A percentile compares a stretch with the other conserved stretches of the same genome.
Conservation (phyloP, 176 grass and related monocot genomes). For the Triticum timopheevii region DNA sequence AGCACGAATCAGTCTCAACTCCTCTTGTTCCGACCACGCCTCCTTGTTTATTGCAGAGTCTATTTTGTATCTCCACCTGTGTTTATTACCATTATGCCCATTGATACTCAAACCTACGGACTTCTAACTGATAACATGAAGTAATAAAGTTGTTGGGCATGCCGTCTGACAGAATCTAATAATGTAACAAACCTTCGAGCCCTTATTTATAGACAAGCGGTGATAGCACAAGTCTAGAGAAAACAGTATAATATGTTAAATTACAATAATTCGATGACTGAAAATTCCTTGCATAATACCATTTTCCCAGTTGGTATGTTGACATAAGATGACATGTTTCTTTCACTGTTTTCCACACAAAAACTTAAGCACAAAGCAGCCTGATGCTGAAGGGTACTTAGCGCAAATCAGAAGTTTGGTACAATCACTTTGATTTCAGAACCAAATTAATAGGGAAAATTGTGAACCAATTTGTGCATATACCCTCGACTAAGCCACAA, state of each 20-base stretch:
- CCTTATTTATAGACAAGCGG: background rate
- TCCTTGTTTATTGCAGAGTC: conserved; percentile 67
- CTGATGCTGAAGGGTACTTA: background rate
- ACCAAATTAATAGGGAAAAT: background rate
- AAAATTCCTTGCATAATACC: background rate
- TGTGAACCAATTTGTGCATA: background rate
- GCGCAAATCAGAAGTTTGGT: conserved; percentile 2
- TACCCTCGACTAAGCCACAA: background rate
- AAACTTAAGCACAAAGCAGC: background rate
- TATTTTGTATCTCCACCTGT: conserved; percentile 56
- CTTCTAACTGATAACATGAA: conserved; percentile 6
- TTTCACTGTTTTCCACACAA: conserved; percentile 22
- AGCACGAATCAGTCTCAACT: conserved; percentile 69
- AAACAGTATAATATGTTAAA: background rate
- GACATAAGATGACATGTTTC: background rate
- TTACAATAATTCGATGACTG: background rate
- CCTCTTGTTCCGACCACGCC: conserved; percentile 63
- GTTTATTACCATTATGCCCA: conserved; percentile 14
- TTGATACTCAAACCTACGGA: conserved; percentile 2
- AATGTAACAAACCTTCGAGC: background rate
- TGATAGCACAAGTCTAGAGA: background rate
- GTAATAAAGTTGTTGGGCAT: conserved; percentile 13
- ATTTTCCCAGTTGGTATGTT: background rate
- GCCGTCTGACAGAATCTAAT: background rate
- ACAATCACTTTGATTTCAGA: background rate